Percentiles rank a stretch among this genome's conserved stretches.
These are phyloP conservation scores for Globisporangium alternatum DNA, from an alignment of 352 stramenopile species.

Conservation along the genomic window DNA sequence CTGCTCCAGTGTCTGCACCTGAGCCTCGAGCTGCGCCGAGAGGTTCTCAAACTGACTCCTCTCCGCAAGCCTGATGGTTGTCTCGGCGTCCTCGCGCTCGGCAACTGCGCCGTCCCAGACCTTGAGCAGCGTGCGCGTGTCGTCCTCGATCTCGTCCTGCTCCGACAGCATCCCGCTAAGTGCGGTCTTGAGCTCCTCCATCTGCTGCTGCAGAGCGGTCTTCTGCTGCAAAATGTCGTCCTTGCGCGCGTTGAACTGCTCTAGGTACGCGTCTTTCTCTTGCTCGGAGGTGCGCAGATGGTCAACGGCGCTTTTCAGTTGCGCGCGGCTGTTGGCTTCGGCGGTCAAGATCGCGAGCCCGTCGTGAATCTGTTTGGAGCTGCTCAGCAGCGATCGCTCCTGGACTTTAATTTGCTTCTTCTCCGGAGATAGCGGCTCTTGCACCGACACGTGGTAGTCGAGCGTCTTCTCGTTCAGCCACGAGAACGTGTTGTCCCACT, in stretches of 20 bases:
- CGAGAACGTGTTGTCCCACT: slow-evolving; percentile 84
- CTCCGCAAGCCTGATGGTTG: slow-evolving; percentile 58
- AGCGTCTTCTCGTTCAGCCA: slow-evolving; percentile 86
- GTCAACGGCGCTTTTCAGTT: slow-evolving; percentile 34
- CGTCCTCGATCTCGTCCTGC: slow-evolving; percentile 53
- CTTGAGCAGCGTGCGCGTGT: slow-evolving; percentile 24
- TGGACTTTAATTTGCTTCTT: slow-evolving; percentile 35
- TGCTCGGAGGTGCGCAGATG: slow-evolving; percentile 34
- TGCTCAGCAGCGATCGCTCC: slow-evolving; percentile 25
- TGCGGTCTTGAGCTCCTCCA: slow-evolving; percentile 49
- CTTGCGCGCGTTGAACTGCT: slow-evolving; percentile 28
- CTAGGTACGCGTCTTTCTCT: slow-evolving; percentile 34
- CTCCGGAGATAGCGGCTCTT: slow-evolving; percentile 46
- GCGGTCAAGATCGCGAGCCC: slow-evolving; percentile 30
- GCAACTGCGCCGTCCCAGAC: slow-evolving; percentile 36
- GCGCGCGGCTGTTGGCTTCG: slow-evolving; percentile 31
- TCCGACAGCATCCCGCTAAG: slow-evolving; percentile 40
- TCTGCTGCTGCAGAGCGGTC: slow-evolving; percentile 43
- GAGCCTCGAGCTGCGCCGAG: slow-evolving; percentile 18
- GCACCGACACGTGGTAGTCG: slow-evolving; percentile 79
- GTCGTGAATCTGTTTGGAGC: slow-evolving; percentile 26
- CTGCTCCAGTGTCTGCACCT: slow-evolving; percentile 29
- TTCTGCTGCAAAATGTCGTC: slow-evolving; percentile 37
- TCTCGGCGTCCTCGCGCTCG: slow-evolving; percentile 69
- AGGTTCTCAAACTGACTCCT: slow-evolving; percentile 31